A percentile compares a stretch with the other conserved stretches of the same genome.
These are phyloP conservation scores for Litchi chinensis DNA, from an alignment of 345 rosid genomes.

Conservation along the genomic window DNA sequence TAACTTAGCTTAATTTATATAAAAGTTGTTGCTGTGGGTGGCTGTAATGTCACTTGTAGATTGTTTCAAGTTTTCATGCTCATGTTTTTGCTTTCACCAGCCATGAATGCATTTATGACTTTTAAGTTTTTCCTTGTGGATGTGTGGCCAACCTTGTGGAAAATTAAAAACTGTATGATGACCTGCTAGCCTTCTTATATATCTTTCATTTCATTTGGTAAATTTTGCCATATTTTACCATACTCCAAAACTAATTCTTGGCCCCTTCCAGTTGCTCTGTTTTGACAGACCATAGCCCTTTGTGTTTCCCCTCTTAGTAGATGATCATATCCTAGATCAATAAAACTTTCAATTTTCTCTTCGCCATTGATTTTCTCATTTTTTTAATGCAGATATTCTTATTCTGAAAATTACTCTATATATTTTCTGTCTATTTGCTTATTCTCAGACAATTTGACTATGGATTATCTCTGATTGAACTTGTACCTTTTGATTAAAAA, in stretches of 20 bases:
- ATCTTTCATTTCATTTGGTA: neutral
- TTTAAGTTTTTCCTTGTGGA: neutral
- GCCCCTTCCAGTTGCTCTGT: neutral
- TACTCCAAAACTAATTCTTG: neutral
- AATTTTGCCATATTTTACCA: neutral
- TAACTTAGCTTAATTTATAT: neutral
- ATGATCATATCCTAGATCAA: neutral
- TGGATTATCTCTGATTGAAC: neutral
- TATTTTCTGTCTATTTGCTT: neutral
- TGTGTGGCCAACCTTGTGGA: neutral
- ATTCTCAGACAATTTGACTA: neutral
- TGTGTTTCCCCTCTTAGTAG: neutral
- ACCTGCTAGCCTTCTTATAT: neutral
- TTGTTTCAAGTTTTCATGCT: neutral
- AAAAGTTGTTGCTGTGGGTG: neutral
- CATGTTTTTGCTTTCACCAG: neutral
- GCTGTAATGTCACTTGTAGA: neutral
- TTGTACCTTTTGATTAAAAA: constrained; percentile 1
- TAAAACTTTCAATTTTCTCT: neutral
- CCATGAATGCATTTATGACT: neutral
- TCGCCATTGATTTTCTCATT: neutral
- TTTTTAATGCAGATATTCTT: neutral
- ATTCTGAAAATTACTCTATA: too few species aligned
- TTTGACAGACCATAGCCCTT: neutral
- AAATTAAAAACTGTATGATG: neutral